Evolutionary conservation across 129 eudicot genomes (phyloP).

Genomic region (Dittrichia graveolens): DNA sequence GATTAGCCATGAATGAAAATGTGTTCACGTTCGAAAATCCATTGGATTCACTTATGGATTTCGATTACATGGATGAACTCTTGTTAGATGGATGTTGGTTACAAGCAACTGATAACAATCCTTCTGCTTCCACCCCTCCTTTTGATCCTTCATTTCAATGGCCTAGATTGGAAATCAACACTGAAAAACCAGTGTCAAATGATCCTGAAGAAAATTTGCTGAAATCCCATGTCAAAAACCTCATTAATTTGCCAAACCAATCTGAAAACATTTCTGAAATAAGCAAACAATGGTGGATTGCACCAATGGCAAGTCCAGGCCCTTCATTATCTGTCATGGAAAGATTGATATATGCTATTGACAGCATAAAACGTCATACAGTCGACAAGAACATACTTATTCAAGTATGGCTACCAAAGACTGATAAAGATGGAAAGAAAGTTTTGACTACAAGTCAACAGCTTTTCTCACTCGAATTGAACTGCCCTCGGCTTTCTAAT

Average conservation of each 20-base stretch:
- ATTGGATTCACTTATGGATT: slow-evolving; percentile 68
- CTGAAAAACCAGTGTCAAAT: slow-evolving; percentile 33
- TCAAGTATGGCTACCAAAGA: slow-evolving; percentile 88
- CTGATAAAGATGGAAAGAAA: slow-evolving; percentile 45
- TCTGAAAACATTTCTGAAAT: slow-evolving; percentile 44
- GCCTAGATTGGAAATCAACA: slow-evolving; percentile 50
- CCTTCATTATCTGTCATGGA: slow-evolving; percentile 70
- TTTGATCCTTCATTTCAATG: slow-evolving; percentile 63
- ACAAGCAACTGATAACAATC: slow-evolving; percentile 53
- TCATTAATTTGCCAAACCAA: slow-evolving; percentile 43
- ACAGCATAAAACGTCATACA: slow-evolving; percentile 49
- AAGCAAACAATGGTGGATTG: slow-evolving; percentile 71
- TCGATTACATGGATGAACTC: slow-evolving; percentile 82
- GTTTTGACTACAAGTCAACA: slow-evolving; percentile 64
- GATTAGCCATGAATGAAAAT: slow-evolving; percentile 58
- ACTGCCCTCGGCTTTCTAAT: slow-evolving; percentile 61
- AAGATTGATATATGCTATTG: slow-evolving; percentile 58
- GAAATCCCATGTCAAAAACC: slow-evolving; percentile 36
- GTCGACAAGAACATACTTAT: slow-evolving; percentile 59
- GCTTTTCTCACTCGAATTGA: slow-evolving; percentile 66
- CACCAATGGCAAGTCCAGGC: slow-evolving; percentile 45
- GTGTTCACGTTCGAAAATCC: slow-evolving; percentile 49
- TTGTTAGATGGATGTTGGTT: slow-evolving; percentile 90
- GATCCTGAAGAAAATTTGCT: slow-evolving; percentile 44
- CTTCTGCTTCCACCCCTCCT: slow-evolving; percentile 39